phyloP scores from a whole-genome alignment of 352 stramenopile genomes.

The Chrysophaeum taylorii region DNA sequence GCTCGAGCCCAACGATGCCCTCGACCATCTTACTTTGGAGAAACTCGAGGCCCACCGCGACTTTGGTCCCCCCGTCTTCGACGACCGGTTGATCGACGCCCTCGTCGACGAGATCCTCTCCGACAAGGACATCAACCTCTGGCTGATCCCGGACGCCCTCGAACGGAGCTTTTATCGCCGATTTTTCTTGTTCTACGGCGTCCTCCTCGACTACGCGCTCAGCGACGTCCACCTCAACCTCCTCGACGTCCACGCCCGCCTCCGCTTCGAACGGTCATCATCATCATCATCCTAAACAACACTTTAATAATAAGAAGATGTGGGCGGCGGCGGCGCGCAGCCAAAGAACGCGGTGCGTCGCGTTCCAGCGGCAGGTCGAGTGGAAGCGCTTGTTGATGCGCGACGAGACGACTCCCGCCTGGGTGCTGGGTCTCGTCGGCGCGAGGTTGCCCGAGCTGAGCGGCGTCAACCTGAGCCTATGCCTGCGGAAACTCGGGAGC shows the following conservation, averaged over 20 bases:
- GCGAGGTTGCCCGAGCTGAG: too few relatives aligned
- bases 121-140: constrained; percentile 5
- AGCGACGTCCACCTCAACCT: neutral
- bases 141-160: neutral
- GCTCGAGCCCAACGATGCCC: neutral
- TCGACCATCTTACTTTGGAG: neutral
- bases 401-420: too few relatives aligned
- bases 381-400: too few relatives aligned
- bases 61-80: neutral
- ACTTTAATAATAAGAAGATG: neutral
- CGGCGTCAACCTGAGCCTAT: too few relatives aligned
- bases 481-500: too few relatives aligned
- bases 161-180: neutral
- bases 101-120: constrained; percentile 8
- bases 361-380: too few relatives aligned
- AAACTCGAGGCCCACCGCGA: neutral
- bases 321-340: too few relatives aligned
- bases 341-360: too few relatives aligned
- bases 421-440: too few relatives aligned
- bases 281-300: neutral
- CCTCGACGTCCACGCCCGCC: neutral
- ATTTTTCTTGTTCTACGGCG: constrained; percentile 10
- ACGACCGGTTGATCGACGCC: neutral
- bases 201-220: constrained; percentile 14
- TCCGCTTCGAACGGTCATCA: neutral